Base-by-base conservation (phyloP, 495 filamentous ascomycete genomes). In the Rhizodiscina lignyota region DNA sequence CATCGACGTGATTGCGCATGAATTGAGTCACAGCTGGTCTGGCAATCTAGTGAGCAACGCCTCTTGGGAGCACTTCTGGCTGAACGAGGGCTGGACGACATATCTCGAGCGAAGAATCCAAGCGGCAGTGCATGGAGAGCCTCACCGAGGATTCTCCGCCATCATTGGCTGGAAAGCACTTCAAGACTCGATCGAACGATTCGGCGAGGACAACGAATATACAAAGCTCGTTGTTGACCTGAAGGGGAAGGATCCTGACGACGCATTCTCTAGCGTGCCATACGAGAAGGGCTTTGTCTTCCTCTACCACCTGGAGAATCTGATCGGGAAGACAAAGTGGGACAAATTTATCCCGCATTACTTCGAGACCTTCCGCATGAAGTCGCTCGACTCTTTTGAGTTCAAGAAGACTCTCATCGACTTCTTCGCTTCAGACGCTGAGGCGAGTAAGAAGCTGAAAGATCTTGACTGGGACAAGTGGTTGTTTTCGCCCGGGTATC, bases 21-120 rank as follows among this genome's bases (percentile, higher is more conserved):
- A 97, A 55, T 66, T 97, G 17, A 66, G 73, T 32, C 87, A 96
- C 55, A 79, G 72, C 47, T 94, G 86, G 84, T 86, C 79, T 44
- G 89, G 87, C 11, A 97, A 97, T 47, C 59, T 94, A 2, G 89
- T 94, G 5, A 83, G 77, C 4, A 87, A 79, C 50, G 74, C 77
- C 36, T 84, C 74, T 21, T 97, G 89, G 89, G 84, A 94, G 54
- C 86, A 97, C 48, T 94, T 93, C 52, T 96, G 86, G 86, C 55
- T 96, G 36, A 94, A 94, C 44, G 86, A 94, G 53, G 85, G 85
- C 21, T 96, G 87, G 87, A 94, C 86, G 2, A 79, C 75, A 5
- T 94, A 96, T 51, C 70, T 94, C 5, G 89, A 97, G 56, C 70
- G 87, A 32, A 67, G 87, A 29, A 76, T 83, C 38, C 56, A 66